A percentile compares a stretch with the other conserved stretches of the same genome.
Evolutionary conservation across 1,284 basidiomycete species (phyloP).

Genomic region (Xerocomus minutiporus): DNA sequence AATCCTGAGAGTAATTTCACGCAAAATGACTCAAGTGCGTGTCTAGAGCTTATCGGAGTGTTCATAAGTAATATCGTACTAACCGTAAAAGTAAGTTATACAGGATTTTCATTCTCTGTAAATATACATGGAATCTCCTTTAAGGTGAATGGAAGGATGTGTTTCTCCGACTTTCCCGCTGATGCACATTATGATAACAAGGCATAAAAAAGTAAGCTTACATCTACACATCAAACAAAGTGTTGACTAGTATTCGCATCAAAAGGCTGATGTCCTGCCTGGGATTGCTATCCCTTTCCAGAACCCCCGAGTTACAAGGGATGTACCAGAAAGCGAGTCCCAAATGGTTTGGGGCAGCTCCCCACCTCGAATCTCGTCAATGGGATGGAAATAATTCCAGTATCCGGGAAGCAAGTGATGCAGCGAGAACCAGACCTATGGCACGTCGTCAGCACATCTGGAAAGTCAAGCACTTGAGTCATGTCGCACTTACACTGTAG

Average conservation of each 20-base stretch:
- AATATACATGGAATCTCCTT: not conserved
- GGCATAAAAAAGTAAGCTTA: not conserved
- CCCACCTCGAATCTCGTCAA: not conserved
- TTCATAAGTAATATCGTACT: not conserved
- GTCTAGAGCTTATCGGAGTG: not conserved
- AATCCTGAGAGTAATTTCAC: not conserved
- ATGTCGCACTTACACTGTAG: slow-evolving; percentile 30
- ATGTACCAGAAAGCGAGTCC: slow-evolving; percentile 11
- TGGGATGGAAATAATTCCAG: slow-evolving; percentile 30
- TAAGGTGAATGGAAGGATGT: not conserved
- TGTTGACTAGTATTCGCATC: not conserved
- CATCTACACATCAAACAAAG: not conserved
- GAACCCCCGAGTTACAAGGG: slow-evolving; percentile 1
- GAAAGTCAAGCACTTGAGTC: not conserved
- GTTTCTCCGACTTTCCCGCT: not conserved
- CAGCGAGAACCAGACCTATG: slow-evolving; percentile 31
- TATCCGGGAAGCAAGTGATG: slow-evolving; percentile 32
- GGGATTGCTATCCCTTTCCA: slow-evolving; percentile 2
- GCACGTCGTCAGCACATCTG: not conserved
- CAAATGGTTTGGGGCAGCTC: slow-evolving; percentile 18
- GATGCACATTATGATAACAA: not conserved
- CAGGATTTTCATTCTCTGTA: not conserved
- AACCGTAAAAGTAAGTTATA: too few relatives aligned
- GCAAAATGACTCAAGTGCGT: not conserved
- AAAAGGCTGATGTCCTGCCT: not conserved